Evolutionary conservation across 2,329 filamentous ascomycete genomes (phyloP), one percentile per base, ranked within the genome.

Genomic region (Trichoderma sp.): DNA sequence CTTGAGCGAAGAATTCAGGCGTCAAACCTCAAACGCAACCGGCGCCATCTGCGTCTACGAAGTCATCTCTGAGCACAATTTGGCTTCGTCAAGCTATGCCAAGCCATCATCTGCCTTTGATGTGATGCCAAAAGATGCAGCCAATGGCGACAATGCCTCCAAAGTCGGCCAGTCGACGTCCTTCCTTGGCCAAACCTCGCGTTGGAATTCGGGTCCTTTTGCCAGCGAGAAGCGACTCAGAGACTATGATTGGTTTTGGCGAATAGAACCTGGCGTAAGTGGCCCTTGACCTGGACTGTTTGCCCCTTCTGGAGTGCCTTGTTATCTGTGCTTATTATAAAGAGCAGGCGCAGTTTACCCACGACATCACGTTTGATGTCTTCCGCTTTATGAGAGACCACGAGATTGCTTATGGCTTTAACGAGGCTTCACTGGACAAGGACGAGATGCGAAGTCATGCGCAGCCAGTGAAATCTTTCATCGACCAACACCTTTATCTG

Each of bases 381-480:
- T 96, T 96, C 82, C 87, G 89, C 58, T 94, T 90, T 82, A 95
- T 96, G 92, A 85, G 89, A 71, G 92, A 96, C 75, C 88, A 92
- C 77, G 90, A 93, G 76, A 91, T 95, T 77, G 91, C 89, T 13
- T 96, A 96, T 76, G 93, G 86, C 14, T 88, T 87, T 75, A 87
- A 84, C 69, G 83, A 84, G 75, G 81, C 82, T 28, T 80, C 83
- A 52, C 76, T 85, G 32, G 81, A 84, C 66, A 80, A 83, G 64
- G 79, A 79, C 6, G 78, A 80, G 34, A 77, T 82, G 59, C 78
- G 79, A 13, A 79, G 77, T 4, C 77, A 87, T 18, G 86, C 84
- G 77, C 78, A 80, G 18, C 79, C 78, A 7, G 83, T 84, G 28
- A 79, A 77, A 64, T 74, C 77, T 0, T 87, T 86, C 71, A 80